Percentiles rank a stretch among this genome's conserved stretches.
Conservation (phyloP, 352 stramenopile genomes). For the Phytophthora pinifolia region DNA sequence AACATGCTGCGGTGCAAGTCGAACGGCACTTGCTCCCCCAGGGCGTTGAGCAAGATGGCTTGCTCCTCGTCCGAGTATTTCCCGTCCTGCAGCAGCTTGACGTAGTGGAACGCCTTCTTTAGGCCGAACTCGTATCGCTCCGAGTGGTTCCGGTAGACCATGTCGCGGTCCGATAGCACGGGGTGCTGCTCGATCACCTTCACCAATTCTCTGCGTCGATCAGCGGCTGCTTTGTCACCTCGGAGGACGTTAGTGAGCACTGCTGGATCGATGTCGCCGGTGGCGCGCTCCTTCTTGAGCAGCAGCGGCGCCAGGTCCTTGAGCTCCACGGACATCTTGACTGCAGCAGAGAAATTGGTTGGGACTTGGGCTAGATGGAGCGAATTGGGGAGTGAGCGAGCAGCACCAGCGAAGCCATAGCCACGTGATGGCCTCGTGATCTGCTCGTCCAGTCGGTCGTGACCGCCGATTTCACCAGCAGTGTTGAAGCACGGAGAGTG, state of each 20-base stretch:
- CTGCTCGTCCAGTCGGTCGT: no score
- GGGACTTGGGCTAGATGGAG: no score
- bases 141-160: slow-evolving; percentile 23
- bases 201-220: slow-evolving; percentile 13
- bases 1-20: slow-evolving; percentile 25
- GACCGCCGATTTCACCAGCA: no score
- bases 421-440: no score
- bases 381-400: no score
- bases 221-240: slow-evolving; percentile 6
- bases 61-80: slow-evolving; percentile 10
- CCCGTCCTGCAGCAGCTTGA: slow-evolving; percentile 11
- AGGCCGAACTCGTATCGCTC: slow-evolving; percentile 23
- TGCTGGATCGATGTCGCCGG: slow-evolving; percentile 7
- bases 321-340: slow-evolving; percentile 11
- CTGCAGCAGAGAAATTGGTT: no score
- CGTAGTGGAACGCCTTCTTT: slow-evolving; percentile 21
- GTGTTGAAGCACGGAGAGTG: no score
- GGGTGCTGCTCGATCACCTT: slow-evolving; percentile 15
- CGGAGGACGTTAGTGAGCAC: slow-evolving; percentile 19
- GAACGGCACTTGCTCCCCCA: slow-evolving; percentile 12
- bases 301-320: slow-evolving; percentile 22
- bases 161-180: slow-evolving; percentile 22
- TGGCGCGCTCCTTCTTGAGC: slow-evolving; percentile 17
- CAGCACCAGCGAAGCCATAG: no score
- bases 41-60: slow-evolving; percentile 5